Conservation (phyloP, 2,329 filamentous ascomycete species). For the Tothia fuscella region DNA sequence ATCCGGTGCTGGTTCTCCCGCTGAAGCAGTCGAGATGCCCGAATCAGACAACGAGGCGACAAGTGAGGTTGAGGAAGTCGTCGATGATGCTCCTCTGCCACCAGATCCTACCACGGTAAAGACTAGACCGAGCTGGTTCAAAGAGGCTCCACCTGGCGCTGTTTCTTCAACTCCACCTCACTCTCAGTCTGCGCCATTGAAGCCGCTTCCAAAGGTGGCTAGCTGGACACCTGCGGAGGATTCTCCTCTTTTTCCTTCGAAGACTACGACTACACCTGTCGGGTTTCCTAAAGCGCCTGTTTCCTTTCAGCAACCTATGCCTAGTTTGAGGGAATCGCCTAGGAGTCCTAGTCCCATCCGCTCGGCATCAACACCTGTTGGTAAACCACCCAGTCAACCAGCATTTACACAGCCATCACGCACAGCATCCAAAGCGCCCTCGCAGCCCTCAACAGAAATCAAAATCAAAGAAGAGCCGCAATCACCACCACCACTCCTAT, state of each 20-base stretch:
- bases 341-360: not conserved
- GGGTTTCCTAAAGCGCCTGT: conserved; percentile 31
- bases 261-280: conserved; percentile 20
- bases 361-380: not conserved
- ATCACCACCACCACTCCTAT: conserved; percentile 60
- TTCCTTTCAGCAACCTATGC: conserved; percentile 41
- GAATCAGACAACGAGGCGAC: conserved; percentile 28
- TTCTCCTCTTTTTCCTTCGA: conserved; percentile 4
- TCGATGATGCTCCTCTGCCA: conserved; percentile 25
- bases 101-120: conserved; percentile 21
- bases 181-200: not conserved
- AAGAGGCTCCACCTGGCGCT: not conserved
- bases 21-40: conserved; percentile 25
- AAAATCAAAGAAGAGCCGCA: conserved; percentile 45
- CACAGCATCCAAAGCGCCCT: too few relatives aligned
- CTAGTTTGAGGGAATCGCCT: not conserved
- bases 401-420: too few relatives aligned
- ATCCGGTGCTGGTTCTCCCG: conserved; percentile 21
- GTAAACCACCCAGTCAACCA: conserved; percentile 21
- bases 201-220: not conserved
- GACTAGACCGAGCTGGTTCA: conserved; percentile 3
- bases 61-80: conserved; percentile 21
- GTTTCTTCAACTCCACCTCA: conserved; percentile 11
- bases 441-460: too few relatives aligned
- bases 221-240: conserved; percentile 2